Conservation (phyloP, 768 basidiomycete genomes). For the Mycena leptocephala region DNA sequence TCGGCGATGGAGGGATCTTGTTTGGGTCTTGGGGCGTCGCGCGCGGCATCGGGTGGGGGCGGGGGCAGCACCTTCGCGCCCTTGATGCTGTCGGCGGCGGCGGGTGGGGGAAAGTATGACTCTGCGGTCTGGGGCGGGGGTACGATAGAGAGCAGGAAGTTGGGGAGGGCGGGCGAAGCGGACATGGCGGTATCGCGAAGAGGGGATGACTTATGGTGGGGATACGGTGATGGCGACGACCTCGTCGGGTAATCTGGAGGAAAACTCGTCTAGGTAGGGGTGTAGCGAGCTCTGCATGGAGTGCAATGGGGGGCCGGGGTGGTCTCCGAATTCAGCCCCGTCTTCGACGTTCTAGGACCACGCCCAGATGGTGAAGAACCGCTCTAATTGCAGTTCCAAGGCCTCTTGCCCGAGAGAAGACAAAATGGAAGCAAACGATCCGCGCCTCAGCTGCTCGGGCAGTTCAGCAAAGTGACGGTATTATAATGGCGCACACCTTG, state of each 20-base stretch:
- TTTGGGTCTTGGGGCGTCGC: not conserved
- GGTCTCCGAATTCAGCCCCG: slow-evolving; percentile 66
- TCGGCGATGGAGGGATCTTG: not conserved
- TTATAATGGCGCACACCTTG: slow-evolving; percentile 66
- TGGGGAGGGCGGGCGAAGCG: slow-evolving; percentile 71
- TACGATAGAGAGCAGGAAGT: slow-evolving; percentile 67
- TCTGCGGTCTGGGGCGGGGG: slow-evolving; percentile 48
- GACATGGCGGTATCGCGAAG: slow-evolving; percentile 59
- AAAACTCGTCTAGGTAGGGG: slow-evolving; percentile 69
- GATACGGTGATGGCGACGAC: slow-evolving; percentile 67
- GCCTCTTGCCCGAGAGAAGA: slow-evolving; percentile 75
- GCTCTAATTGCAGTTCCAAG: slow-evolving; percentile 83
- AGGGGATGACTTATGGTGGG: slow-evolving; percentile 71
- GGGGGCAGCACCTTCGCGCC: slow-evolving; percentile 16
- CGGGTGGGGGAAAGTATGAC: slow-evolving; percentile 35
- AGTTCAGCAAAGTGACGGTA: not conserved
- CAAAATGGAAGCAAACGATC: slow-evolving; percentile 82
- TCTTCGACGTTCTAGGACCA: slow-evolving; percentile 88
- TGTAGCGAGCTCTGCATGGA: slow-evolving; percentile 66
- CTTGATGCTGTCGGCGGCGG: slow-evolving; percentile 25
- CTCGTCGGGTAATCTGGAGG: slow-evolving; percentile 61
- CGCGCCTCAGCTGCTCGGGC: slow-evolving; percentile 76
- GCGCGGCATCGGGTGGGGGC: not conserved
- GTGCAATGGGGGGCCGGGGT: slow-evolving; percentile 77
- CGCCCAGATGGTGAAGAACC: slow-evolving; percentile 92